phyloP scores from a whole-genome alignment of 768 basidiomycete genomes.

The Trametes cingulata region DNA sequence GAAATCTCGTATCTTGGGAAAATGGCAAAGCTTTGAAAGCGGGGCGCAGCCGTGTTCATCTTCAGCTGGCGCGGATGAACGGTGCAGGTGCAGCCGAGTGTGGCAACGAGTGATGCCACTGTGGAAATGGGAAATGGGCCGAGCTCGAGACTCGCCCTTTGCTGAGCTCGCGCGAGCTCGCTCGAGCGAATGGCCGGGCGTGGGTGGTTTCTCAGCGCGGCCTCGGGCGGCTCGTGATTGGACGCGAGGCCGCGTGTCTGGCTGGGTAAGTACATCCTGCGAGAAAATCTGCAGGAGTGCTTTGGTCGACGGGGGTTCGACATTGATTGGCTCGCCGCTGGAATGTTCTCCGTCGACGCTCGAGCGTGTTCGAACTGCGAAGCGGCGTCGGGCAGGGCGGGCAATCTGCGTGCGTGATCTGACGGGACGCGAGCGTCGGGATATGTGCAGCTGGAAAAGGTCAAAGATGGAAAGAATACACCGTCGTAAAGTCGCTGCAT shows the following conservation, averaged over 20 bases:
- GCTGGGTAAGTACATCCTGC: neutral
- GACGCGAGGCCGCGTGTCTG: neutral
- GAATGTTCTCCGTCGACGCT: neutral
- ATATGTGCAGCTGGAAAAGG: neutral
- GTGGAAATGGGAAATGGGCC: no score
- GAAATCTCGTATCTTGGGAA: neutral
- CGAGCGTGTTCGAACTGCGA: neutral
- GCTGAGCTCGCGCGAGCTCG: no score
- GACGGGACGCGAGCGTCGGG: neutral
- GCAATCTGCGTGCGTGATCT: neutral
- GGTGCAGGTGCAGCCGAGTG: neutral
- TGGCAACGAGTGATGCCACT: neutral
- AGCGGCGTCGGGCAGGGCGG: neutral
- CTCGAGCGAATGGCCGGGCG: neutral
- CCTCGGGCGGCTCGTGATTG: neutral
- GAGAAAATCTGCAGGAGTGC: neutral
- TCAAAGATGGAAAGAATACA: neutral
- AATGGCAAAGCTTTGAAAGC: no score
- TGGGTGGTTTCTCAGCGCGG: neutral
- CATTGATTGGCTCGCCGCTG: slow-evolving; percentile 11
- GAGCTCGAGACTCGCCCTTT: slow-evolving; percentile 9
- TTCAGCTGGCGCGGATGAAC: neutral
- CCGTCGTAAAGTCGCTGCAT: neutral
- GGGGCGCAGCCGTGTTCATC: neutral
- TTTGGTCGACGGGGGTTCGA: neutral